Evolutionary conservation across 805 yeast species (phyloP).

Genomic region (Millerozyma miso): DNA sequence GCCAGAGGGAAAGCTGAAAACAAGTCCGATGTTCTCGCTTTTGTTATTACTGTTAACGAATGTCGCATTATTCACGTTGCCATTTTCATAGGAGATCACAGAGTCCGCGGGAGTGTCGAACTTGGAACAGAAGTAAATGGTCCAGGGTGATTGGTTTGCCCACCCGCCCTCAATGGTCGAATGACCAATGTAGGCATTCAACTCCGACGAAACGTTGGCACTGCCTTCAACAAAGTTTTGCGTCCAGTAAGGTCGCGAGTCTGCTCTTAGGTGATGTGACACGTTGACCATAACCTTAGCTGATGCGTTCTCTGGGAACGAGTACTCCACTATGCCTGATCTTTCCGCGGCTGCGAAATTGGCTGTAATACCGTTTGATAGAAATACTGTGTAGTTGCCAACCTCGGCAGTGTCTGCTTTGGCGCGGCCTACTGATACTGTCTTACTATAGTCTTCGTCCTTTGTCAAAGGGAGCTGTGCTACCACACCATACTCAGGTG

Average conservation of each 20-base stretch:
- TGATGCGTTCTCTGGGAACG: slow-evolving; percentile 9
- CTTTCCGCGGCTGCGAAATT: slow-evolving; percentile 24
- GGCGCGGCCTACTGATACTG: slow-evolving; percentile 10
- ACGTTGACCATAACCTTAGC: slow-evolving; percentile 22
- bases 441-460: slow-evolving; percentile 9
- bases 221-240: slow-evolving; percentile 26
- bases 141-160: slow-evolving; percentile 26
- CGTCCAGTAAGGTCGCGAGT: slow-evolving; percentile 27
- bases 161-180: slow-evolving; percentile 27
- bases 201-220: slow-evolving; percentile 11
- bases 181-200: slow-evolving; percentile 19
- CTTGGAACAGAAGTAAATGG: slow-evolving; percentile 24
- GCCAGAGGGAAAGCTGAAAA: slow-evolving; percentile 16
- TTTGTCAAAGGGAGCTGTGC: slow-evolving; percentile 25
- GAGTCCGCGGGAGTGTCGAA: slow-evolving; percentile 16
- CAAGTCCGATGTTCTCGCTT: slow-evolving; percentile 19
- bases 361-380: slow-evolving; percentile 16
- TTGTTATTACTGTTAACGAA: slow-evolving; percentile 5
- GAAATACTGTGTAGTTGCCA: slow-evolving; percentile 21
- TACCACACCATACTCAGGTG: slow-evolving; percentile 33
- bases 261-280: slow-evolving; percentile 24
- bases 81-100: slow-evolving; percentile 11
- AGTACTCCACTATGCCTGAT: slow-evolving; percentile 22
- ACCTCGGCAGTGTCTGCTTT: slow-evolving; percentile 17
- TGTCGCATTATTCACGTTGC: neutral